Percentiles rank a stretch among this genome's conserved stretches.
These are phyloP conservation scores for Curvularia sp. DNA, from an alignment of 2,329 filamentous ascomycete species.

Conservation along the genomic window DNA sequence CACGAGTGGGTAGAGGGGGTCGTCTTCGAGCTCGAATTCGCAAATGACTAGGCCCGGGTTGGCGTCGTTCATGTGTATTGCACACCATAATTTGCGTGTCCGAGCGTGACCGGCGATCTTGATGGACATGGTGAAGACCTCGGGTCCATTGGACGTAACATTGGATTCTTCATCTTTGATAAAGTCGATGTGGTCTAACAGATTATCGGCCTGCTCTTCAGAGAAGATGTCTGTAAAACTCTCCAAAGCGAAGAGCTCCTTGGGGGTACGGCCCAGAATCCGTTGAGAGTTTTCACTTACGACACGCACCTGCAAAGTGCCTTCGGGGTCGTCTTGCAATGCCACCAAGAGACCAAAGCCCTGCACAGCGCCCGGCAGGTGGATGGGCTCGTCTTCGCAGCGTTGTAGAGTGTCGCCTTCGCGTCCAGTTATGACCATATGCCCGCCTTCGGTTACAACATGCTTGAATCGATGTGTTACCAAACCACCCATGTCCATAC, in stretches of 20 bases:
- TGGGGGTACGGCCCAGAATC: constrained; percentile 78
- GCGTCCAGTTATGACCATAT: constrained; percentile 81
- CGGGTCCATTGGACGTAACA: constrained; percentile 76
- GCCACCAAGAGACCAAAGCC: constrained; percentile 79
- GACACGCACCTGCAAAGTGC: constrained; percentile 70
- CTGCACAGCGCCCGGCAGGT: constrained; percentile 82
- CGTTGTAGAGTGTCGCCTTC: constrained; percentile 74
- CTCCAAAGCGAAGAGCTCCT: constrained; percentile 73
- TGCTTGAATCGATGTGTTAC: constrained; percentile 81
- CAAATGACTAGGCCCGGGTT: constrained; percentile 75
- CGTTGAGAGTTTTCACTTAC: constrained; percentile 81
- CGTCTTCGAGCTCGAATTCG: constrained; percentile 88
- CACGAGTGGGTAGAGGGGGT: constrained; percentile 70
- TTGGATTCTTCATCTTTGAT: constrained; percentile 83
- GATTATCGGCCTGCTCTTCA: constrained; percentile 82
- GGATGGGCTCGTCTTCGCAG: constrained; percentile 91
- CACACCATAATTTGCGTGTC: constrained; percentile 81
- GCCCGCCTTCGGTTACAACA: constrained; percentile 75
- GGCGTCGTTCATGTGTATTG: constrained; percentile 75
- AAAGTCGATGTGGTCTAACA: constrained; percentile 87
- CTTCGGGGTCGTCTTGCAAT: constrained; percentile 72
- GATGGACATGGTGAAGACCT: constrained; percentile 82
- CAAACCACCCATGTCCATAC: constrained; percentile 55
- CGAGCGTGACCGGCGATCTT: constrained; percentile 61
- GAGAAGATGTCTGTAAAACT: constrained; percentile 85